Evolutionary conservation across 2,329 filamentous ascomycete genomes (phyloP).

Genomic region (Diaporthe vexans): DNA sequence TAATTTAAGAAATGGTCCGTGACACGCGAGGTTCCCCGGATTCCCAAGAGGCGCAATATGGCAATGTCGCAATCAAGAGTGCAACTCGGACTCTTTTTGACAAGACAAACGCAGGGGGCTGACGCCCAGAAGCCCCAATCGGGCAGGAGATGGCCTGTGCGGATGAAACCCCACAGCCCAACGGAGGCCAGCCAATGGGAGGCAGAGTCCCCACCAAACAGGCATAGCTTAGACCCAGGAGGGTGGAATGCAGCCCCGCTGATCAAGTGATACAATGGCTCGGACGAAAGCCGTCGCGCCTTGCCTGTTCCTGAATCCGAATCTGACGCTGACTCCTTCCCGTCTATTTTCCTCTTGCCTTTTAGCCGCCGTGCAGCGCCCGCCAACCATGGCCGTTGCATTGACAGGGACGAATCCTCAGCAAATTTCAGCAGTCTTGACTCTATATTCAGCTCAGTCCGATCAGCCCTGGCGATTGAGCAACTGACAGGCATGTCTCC

Average conservation of each 20-base stretch:
- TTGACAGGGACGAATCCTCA: background rate
- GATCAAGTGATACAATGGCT: conserved; percentile 21
- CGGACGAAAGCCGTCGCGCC: conserved; percentile 20
- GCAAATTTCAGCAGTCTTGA: background rate
- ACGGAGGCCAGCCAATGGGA: background rate
- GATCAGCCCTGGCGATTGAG: background rate
- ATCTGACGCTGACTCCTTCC: conserved; percentile 9
- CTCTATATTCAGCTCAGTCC: background rate
- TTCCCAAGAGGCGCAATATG: background rate
- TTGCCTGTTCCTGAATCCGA: conserved; percentile 31
- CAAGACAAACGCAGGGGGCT: background rate
- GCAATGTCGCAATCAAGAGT: conserved; percentile 15
- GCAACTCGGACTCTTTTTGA: background rate
- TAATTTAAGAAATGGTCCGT: conserved; percentile 30
- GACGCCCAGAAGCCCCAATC: background rate
- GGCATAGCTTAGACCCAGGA: conserved; percentile 16
- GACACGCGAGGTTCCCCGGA: conserved; percentile 4
- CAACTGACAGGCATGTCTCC: background rate
- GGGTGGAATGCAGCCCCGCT: conserved; percentile 25
- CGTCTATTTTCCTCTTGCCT: background rate
- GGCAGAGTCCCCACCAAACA: background rate
- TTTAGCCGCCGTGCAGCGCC: conserved; percentile 24
- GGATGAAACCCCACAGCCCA: conserved; percentile 19
- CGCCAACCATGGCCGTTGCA: conserved; percentile 4
- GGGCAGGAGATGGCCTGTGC: conserved; percentile 14